Base-by-base conservation (phyloP, 306 rosid genomes). In the Citrullus mucosospermus region DNA sequence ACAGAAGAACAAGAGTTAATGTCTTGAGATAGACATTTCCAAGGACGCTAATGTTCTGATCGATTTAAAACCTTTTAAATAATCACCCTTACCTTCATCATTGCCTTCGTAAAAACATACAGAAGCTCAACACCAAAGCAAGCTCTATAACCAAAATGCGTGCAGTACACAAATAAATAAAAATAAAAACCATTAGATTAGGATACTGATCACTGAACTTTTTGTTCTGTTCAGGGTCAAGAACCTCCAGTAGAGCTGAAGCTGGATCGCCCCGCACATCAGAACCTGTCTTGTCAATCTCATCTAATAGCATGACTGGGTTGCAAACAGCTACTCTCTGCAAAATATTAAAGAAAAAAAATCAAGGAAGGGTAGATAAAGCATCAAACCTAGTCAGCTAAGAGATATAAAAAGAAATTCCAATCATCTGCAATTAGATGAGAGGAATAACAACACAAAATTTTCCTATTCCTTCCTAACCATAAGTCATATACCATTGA, bases 261-360 rank as follows among this genome's bases (percentile, higher is more conserved):
- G 98, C 97, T 62, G 98, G 98, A 92, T 93, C 98, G 30, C 98
- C 98, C 46, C 97, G 98, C 78, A 92, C 92, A 87, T 92, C 97
- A 61, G 96, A 88, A 62, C 98, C 97, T 39, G 98, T 90, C 91
- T 93, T 93, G 90, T 93, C 98, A 77, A 93, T 92, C 85, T 93
- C 98, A 80, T 93, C 97, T 20, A 93, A 90, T 82, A 93, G 90
- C 96, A 93, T 93, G 81, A 93, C 97, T 28, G 98, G 98, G 82
- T 93, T 92, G 87, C 91, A 88, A 71, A 93, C 98, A 79, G 86
- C 87, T 75, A 90, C 93, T 87, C 82, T 89, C 98, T 93, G 77
- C 32, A 67, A 80, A 67, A 81, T 77, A 78, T 77, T 78, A 53
- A 76, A 62, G 75, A 77, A 75, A 32, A 61, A 85, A 34, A 25